Evolutionary conservation across 768 basidiomycete species (phyloP).

Genomic region (Boletus speciosus): DNA sequence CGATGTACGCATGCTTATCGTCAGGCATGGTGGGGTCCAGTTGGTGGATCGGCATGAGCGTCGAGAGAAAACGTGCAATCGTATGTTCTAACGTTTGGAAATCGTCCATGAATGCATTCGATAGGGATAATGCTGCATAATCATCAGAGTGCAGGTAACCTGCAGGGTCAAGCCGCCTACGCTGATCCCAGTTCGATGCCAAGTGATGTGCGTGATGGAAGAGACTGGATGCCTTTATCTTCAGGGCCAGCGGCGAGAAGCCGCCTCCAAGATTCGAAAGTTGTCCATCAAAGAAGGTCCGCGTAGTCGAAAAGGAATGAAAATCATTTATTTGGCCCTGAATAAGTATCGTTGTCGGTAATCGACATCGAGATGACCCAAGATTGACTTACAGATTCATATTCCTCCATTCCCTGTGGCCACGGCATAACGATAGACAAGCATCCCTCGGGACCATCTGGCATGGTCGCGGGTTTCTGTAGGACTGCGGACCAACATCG

Average conservation of each 20-base stretch:
- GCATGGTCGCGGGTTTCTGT: conserved; percentile 61
- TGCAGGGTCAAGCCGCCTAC: conserved; percentile 37
- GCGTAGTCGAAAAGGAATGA: conserved; percentile 55
- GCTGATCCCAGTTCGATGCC: conserved; percentile 56
- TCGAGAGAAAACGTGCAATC: conserved; percentile 60
- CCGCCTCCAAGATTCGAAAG: conserved; percentile 46
- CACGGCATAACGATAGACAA: conserved; percentile 69
- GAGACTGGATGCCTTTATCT: conserved; percentile 74
- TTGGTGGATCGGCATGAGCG: conserved; percentile 63
- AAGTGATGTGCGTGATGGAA: conserved; percentile 65
- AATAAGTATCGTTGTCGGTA: conserved; percentile 14
- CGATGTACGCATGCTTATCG: conserved; percentile 57
- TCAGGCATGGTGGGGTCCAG: conserved; percentile 51
- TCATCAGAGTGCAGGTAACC: conserved; percentile 20
- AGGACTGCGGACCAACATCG: conserved; percentile 77
- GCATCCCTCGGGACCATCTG: conserved; percentile 56
- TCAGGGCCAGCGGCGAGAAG: conserved; percentile 62
- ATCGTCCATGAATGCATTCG: conserved; percentile 52
- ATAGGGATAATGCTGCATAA: conserved; percentile 40
- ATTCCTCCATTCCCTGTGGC: conserved; percentile 71
- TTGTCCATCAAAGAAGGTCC: conserved; percentile 59
- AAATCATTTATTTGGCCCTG: conserved; percentile 58
- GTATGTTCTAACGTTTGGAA: conserved; percentile 60
- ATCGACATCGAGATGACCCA: conserved; percentile 1
- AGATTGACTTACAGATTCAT: conserved; percentile 55